Percentiles rank a stretch among this genome's conserved stretches.
phyloP scores from a whole-genome alignment of 2,329 filamentous ascomycete genomes.

The Verticillium nonalfalfae region DNA sequence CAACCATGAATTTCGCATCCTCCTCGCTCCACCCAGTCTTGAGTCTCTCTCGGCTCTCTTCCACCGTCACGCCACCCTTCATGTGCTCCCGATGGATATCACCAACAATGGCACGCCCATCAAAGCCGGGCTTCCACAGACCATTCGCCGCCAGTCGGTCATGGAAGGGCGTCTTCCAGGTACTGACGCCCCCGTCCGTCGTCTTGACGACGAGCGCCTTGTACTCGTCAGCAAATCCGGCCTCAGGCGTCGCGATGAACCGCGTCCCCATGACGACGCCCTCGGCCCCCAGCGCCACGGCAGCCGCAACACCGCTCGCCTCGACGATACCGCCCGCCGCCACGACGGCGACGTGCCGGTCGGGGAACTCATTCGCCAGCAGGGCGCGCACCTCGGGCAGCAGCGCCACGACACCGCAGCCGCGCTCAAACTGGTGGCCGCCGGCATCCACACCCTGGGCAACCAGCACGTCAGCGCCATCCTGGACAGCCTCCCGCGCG shows the following conservation, averaged over 20 bases:
- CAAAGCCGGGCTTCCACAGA: conserved; percentile 35
- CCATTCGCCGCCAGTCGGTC: conserved; percentile 29
- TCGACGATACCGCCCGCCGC: conserved; percentile 57
- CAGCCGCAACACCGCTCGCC: conserved; percentile 47
- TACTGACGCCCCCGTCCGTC: conserved; percentile 35
- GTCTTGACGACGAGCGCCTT: conserved; percentile 34
- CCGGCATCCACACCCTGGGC: conserved; percentile 60
- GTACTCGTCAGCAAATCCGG: conserved; percentile 29
- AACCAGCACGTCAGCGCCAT: conserved; percentile 52
- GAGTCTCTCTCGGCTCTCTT: conserved; percentile 19
- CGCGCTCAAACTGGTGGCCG: conserved; percentile 52
- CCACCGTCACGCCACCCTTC: neutral
- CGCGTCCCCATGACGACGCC: conserved; percentile 37
- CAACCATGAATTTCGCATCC: conserved; percentile 22
- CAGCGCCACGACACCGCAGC: conserved; percentile 47
- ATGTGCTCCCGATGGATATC: conserved; percentile 31
- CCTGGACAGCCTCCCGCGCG: conserved; percentile 39
- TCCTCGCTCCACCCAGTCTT: conserved; percentile 28
- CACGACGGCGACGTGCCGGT: conserved; percentile 32
- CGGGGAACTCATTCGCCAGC: conserved; percentile 28
- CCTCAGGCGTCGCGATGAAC: conserved; percentile 39
- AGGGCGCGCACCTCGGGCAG: conserved; percentile 50
- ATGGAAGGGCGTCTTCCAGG: conserved; percentile 40
- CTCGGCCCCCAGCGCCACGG: conserved; percentile 42
- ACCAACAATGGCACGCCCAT: conserved; percentile 34